phyloP scores from a whole-genome alignment of 495 filamentous ascomycete species.

The Lindgomyces ingoldianus region DNA sequence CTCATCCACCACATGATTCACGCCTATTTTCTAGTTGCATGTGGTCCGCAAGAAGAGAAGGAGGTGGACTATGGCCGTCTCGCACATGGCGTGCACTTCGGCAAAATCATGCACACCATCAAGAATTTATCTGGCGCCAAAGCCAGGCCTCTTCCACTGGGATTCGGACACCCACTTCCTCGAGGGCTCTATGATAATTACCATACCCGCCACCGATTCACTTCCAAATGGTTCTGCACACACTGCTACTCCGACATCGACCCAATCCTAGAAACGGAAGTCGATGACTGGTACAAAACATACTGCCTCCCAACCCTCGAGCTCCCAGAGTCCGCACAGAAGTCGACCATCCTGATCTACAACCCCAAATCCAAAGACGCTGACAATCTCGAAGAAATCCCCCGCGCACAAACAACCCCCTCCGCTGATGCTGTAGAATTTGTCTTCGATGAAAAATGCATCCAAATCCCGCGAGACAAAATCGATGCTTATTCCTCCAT shows the following conservation, averaged over 20 bases:
- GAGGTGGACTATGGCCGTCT: slow-evolving; percentile 28
- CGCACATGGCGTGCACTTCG: slow-evolving; percentile 30
- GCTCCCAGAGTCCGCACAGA: slow-evolving; percentile 13
- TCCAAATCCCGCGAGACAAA: slow-evolving; percentile 9
- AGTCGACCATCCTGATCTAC: slow-evolving; percentile 13
- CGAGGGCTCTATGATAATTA: slow-evolving; percentile 9
- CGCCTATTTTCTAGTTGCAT: slow-evolving; percentile 35
- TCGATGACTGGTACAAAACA: slow-evolving; percentile 26
- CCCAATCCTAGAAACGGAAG: slow-evolving; percentile 5
- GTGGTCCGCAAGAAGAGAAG: slow-evolving; percentile 15
- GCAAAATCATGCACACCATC: slow-evolving; percentile 33
- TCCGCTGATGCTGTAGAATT: slow-evolving; percentile 21
- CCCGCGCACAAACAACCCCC: slow-evolving; percentile 7
- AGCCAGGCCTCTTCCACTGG: slow-evolving; percentile 23
- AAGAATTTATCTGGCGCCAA: slow-evolving; percentile 19
- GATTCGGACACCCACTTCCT: slow-evolving; percentile 25
- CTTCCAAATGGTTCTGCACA: slow-evolving; percentile 10
- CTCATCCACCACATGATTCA: slow-evolving; percentile 43
- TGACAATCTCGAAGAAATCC: slow-evolving; percentile 16
- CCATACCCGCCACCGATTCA: background rate
- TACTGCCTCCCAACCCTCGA: slow-evolving; percentile 25
- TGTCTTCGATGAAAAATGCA: slow-evolving; percentile 16
- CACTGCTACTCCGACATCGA: slow-evolving; percentile 23
- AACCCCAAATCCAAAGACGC: slow-evolving; percentile 6
- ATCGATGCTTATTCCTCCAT: slow-evolving; percentile 18